Evolutionary conservation across 129 eudicot species (phyloP).

Genomic region (Dittrichia graveolens): DNA sequence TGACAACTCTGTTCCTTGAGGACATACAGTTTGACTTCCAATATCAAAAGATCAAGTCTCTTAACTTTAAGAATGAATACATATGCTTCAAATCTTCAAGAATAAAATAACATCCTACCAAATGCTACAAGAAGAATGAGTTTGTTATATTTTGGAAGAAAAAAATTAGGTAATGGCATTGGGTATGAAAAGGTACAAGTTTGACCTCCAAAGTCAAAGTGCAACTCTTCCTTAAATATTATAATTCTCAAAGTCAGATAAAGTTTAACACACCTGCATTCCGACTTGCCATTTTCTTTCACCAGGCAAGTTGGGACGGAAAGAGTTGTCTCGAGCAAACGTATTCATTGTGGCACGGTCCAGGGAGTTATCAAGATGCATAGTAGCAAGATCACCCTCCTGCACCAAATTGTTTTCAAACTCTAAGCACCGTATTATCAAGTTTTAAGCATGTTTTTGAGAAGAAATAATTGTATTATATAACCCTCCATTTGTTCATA

Average conservation of each 20-base stretch:
- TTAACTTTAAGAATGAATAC: not conserved
- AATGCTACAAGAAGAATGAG: not conserved
- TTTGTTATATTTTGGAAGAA: not conserved
- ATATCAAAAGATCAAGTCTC: not conserved
- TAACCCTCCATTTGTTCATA: not conserved
- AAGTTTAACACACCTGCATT: slow-evolving; percentile 53
- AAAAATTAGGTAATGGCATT: not conserved
- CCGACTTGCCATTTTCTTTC: slow-evolving; percentile 70
- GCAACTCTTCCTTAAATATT: not conserved
- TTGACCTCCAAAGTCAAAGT: slow-evolving; percentile 18
- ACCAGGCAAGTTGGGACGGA: slow-evolving; percentile 40
- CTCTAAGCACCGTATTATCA: not conserved
- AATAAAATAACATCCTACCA: not conserved
- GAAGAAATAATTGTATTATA: not conserved
- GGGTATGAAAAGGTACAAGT: slow-evolving; percentile 7
- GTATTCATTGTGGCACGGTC: slow-evolving; percentile 24
- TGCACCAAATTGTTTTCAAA: slow-evolving; percentile 25
- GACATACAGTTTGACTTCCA: not conserved
- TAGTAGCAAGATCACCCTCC: slow-evolving; percentile 52
- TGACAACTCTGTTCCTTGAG: too few species aligned
- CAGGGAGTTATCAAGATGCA: slow-evolving; percentile 36
- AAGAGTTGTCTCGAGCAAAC: slow-evolving; percentile 35
- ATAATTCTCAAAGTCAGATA: not conserved
- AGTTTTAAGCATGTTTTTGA: not conserved
- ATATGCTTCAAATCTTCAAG: not conserved